phyloP scores from a whole-genome alignment of 768 basidiomycete genomes.

The Hypholoma fasciculare region DNA sequence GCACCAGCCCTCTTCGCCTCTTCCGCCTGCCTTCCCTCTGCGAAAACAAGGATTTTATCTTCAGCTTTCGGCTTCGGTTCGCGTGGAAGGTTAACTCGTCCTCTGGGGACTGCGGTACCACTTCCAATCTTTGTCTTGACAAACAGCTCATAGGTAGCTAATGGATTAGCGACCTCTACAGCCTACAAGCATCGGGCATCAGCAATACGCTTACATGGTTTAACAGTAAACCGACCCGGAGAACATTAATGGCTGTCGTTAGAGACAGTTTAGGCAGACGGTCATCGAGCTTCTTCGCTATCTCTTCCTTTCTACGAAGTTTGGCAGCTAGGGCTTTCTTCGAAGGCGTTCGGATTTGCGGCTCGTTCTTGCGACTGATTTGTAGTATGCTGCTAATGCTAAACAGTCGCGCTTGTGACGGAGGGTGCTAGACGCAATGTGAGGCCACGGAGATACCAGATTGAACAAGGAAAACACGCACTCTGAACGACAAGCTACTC shows the following conservation, averaged over 20 bases:
- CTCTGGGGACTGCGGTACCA: constrained; percentile 84
- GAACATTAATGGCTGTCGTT: constrained; percentile 62
- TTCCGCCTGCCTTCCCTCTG: constrained; percentile 79
- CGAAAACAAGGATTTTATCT: constrained; percentile 90
- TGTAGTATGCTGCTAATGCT: constrained; percentile 45
- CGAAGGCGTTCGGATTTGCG: constrained; percentile 57
- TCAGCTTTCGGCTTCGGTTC: constrained; percentile 72
- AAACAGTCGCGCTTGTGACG: constrained; percentile 42
- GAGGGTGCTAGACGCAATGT: constrained; percentile 1
- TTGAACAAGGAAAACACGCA: constrained; percentile 11
- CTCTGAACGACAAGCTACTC: constrained; percentile 23
- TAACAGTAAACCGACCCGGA: constrained; percentile 54
- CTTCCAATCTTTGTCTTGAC: constrained; percentile 79
- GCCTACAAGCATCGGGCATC: constrained; percentile 47
- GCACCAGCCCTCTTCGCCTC: constrained; percentile 88
- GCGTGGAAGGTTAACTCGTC: constrained; percentile 81
- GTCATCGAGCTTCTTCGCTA: constrained; percentile 54
- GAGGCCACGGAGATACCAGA: neutral
- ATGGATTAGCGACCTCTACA: constrained; percentile 77
- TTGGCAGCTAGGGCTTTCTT: constrained; percentile 74
- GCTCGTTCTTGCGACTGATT: constrained; percentile 47
- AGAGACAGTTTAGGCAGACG: constrained; percentile 68
- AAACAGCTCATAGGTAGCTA: constrained; percentile 76
- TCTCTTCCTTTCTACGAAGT: constrained; percentile 55
- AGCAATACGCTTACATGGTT: neutral